A percentile compares a stretch with the other conserved stretches of the same genome.
phyloP scores from a whole-genome alignment of 306 rosid genomes.

The Sicyos baderoa region DNA sequence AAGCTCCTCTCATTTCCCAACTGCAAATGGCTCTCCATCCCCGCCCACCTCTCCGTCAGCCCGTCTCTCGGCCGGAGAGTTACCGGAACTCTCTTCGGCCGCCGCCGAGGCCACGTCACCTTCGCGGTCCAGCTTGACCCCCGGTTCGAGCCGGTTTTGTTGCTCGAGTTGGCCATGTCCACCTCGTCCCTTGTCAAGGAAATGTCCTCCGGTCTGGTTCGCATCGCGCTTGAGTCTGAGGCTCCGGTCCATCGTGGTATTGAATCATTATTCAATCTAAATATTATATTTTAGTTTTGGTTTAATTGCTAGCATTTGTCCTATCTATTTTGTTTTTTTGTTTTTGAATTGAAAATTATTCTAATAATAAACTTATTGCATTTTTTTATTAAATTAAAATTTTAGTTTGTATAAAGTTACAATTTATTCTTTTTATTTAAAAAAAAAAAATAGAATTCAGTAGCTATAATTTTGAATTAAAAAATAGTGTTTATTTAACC shows the following conservation, averaged over 20 bases:
- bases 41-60: constrained; percentile 41
- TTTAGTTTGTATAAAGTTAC: too few relatives aligned
- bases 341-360: too few relatives aligned
- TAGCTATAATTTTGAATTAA: too few relatives aligned
- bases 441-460: too few relatives aligned
- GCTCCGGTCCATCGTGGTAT: neutral
- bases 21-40: constrained; percentile 68
- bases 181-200: constrained; percentile 69
- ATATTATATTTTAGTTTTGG: neutral
- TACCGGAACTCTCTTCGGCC: constrained; percentile 86
- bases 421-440: too few relatives aligned
- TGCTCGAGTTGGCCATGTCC: constrained; percentile 70
- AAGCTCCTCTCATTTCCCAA: constrained; percentile 52
- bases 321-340: too few relatives aligned
- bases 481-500: too few relatives aligned
- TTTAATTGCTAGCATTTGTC: neutral
- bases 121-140: constrained; percentile 81
- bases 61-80: constrained; percentile 51
- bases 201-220: constrained; percentile 85
- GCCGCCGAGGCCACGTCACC: constrained; percentile 73
- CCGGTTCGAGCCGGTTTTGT: constrained; percentile 49
- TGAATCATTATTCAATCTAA: neutral
- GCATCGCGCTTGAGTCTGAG: constrained; percentile 72
- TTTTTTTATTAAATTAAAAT: too few relatives aligned
- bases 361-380: too few relatives aligned